A percentile compares a stretch with the other conserved stretches of the same genome.
These are phyloP conservation scores for Schoenoplectus tabernaemontani DNA, from an alignment of 202 grass and related monocot species.

Conservation along the genomic window DNA sequence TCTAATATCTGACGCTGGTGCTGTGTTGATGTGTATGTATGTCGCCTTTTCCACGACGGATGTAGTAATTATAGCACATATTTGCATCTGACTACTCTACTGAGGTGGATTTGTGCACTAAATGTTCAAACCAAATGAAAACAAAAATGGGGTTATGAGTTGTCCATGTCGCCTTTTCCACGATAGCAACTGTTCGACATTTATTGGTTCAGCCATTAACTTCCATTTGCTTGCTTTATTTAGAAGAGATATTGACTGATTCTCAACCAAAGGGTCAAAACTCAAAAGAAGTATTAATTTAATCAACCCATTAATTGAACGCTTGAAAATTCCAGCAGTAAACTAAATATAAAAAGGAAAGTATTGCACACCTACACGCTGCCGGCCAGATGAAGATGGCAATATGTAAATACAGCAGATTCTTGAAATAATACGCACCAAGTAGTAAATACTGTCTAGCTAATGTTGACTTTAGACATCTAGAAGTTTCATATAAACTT, in stretches of 20 bases:
- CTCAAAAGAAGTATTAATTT: not conserved
- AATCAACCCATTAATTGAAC: not conserved
- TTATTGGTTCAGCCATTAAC: conserved; percentile 4
- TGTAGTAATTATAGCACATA: not conserved
- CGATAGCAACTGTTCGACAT: not conserved
- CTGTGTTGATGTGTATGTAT: not conserved
- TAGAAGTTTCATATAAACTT: not conserved
- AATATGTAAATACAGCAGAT: not conserved
- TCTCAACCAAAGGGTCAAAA: not conserved
- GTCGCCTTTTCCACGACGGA: not conserved
- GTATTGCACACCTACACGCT: not conserved
- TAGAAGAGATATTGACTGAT: not conserved
- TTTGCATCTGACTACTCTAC: not conserved
- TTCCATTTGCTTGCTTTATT: not conserved
- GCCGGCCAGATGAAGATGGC: not conserved
- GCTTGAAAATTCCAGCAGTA: not conserved
- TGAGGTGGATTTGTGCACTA: not conserved
- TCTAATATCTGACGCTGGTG: too few relatives aligned
- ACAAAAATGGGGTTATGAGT: not conserved
- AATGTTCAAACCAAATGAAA: not conserved
- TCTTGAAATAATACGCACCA: not conserved
- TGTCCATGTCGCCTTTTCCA: not conserved
- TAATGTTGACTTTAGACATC: not conserved
- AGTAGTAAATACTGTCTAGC: not conserved
- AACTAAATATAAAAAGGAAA: not conserved